A percentile compares a stretch with the other conserved stretches of the same genome.
Conservation (phyloP, 208 protist genomes). For the Acanthamoeba healyi region DNA sequence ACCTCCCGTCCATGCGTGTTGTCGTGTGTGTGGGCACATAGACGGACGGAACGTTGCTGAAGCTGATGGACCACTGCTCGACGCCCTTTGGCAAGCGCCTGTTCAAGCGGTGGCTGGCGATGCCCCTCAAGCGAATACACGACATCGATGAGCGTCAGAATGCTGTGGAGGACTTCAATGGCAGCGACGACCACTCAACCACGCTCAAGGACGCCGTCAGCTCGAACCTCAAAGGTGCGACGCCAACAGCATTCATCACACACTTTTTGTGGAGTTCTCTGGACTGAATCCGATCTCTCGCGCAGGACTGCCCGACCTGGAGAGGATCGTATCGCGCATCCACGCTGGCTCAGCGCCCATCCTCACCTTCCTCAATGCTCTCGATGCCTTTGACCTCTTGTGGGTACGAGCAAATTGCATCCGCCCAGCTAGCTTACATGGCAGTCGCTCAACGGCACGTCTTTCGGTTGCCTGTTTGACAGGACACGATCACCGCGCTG, state of each 20-base stretch:
- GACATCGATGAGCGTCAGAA: constrained; percentile 44
- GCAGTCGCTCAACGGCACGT: not conserved
- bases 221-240: not conserved
- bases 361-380: not conserved
- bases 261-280: too few relatives aligned
- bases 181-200: not conserved
- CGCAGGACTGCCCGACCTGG: constrained; percentile 35
- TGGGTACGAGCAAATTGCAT: not conserved
- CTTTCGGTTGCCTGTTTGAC: not conserved
- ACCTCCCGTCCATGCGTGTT: not conserved
- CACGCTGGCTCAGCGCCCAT: not conserved
- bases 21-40: not conserved
- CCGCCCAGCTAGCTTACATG: too few relatives aligned
- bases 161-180: constrained; percentile 57
- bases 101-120: constrained; percentile 11
- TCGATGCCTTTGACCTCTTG: constrained; percentile 9
- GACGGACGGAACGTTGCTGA: constrained; percentile 29
- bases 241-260: not conserved
- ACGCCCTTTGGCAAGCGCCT: constrained; percentile 60
- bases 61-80: constrained; percentile 19
- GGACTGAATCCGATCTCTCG: too few relatives aligned
- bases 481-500: not conserved
- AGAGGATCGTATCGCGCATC: constrained; percentile 26
- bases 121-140: not conserved
- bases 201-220: not conserved